Conservation (phyloP, 1,139 yeast genomes). For the Lodderomyces theae region DNA sequence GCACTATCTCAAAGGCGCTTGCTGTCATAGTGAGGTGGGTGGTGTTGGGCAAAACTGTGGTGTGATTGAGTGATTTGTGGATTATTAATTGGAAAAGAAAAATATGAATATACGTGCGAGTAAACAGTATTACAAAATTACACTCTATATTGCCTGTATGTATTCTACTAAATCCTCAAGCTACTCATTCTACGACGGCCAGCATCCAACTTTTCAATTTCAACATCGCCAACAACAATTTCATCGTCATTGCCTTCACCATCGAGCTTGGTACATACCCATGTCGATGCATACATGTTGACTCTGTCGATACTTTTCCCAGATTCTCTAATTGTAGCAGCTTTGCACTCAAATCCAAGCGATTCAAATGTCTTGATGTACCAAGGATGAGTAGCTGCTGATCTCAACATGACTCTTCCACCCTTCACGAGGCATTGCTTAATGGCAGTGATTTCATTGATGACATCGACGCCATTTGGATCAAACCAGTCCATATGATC, state of each 20-base stretch:
- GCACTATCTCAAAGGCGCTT: slow-evolving; percentile 51
- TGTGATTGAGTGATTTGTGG: background rate
- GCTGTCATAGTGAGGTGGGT: slow-evolving; percentile 6
- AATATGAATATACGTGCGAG: too few species aligned
- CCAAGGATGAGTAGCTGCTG: slow-evolving; percentile 77
- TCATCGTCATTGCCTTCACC: slow-evolving; percentile 22
- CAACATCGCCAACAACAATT: slow-evolving; percentile 7
- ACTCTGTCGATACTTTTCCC: slow-evolving; percentile 72
- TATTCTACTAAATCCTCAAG: slow-evolving; percentile 27
- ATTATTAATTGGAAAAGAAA: background rate
- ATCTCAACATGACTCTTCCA: slow-evolving; percentile 75
- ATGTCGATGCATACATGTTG: slow-evolving; percentile 85
- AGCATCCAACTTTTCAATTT: slow-evolving; percentile 9
- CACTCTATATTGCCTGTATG: too few species aligned
- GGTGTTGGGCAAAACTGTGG: background rate
- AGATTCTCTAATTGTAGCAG: slow-evolving; percentile 64
- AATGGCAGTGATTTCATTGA: slow-evolving; percentile 63
- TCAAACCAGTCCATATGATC: slow-evolving; percentile 94
- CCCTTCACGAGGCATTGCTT: slow-evolving; percentile 60
- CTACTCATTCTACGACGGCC: slow-evolving; percentile 40
- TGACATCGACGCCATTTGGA: slow-evolving; percentile 61
- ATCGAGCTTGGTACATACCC: slow-evolving; percentile 66
- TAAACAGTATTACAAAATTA: too few species aligned
- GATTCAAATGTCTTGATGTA: slow-evolving; percentile 65
- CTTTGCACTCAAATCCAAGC: slow-evolving; percentile 62